Evolutionary conservation across 179 eudicot genomes (phyloP).

Genomic region (Silene vulgaris): DNA sequence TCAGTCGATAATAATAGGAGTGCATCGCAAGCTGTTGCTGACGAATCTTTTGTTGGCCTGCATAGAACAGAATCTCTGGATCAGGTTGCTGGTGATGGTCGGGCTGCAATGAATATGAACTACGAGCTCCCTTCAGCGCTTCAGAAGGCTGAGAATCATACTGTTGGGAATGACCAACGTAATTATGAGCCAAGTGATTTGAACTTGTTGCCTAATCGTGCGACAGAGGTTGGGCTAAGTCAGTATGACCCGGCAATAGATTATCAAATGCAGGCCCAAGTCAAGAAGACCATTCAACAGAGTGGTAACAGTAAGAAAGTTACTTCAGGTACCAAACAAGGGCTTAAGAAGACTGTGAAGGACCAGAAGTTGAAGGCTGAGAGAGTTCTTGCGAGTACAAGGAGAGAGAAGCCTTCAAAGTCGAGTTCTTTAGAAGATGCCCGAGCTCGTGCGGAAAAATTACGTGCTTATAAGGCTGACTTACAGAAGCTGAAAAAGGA

Average conservation of each 20-base stretch:
- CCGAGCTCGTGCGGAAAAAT: constrained; percentile 85
- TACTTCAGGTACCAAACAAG: constrained; percentile 39
- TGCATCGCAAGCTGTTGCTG: constrained; percentile 37
- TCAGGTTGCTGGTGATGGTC: constrained; percentile 8
- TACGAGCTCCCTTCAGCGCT: not conserved
- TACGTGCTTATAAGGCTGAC: constrained; percentile 89
- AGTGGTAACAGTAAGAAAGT: constrained; percentile 34
- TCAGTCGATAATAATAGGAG: constrained; percentile 27
- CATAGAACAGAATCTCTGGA: constrained; percentile 55
- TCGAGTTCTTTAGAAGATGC: constrained; percentile 76
- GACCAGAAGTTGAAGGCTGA: constrained; percentile 50
- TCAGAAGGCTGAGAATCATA: constrained; percentile 35
- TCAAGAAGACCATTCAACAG: constrained; percentile 28
- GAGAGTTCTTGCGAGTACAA: constrained; percentile 40
- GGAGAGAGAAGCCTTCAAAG: constrained; percentile 62
- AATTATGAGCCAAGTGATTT: constrained; percentile 70
- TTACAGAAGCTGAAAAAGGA: constrained; percentile 85
- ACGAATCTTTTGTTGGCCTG: constrained; percentile 67
- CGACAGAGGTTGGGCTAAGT: constrained; percentile 32
- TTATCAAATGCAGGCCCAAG: constrained; percentile 57
- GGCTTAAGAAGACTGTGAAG: constrained; percentile 45
- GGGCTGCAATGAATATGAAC: constrained; percentile 29
- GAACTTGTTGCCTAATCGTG: constrained; percentile 72
- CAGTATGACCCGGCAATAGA: constrained; percentile 64
- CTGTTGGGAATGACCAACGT: constrained; percentile 26